These are phyloP conservation scores for Nigrospora osmanthi DNA, from an alignment of 2,329 filamentous ascomycete genomes.

Conservation along the genomic window DNA sequence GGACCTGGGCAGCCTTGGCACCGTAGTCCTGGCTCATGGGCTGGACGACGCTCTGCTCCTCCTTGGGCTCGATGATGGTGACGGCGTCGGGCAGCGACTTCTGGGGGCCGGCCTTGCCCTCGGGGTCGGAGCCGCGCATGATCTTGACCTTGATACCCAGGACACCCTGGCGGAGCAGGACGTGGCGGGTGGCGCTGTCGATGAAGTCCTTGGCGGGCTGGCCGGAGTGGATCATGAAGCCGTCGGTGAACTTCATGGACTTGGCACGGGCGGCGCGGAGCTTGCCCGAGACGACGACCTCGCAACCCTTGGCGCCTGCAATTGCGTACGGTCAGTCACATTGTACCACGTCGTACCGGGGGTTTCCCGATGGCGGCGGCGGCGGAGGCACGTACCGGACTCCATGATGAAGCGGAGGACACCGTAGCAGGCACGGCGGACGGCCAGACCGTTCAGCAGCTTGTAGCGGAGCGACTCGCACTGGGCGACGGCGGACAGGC, in stretches of 20 bases:
- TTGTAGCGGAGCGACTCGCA: constrained; percentile 99
- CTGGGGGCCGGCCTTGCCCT: constrained; percentile 96
- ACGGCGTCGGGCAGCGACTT: constrained; percentile 97
- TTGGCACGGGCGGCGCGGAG: constrained; percentile 98
- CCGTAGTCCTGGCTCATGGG: constrained; percentile 98
- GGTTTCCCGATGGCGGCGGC: too few species aligned
- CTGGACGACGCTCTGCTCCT: constrained; percentile 91
- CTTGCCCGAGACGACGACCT: constrained; percentile 99
- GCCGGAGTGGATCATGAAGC: constrained; percentile 99
- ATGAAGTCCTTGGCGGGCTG: constrained; percentile 99
- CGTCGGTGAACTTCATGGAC: constrained; percentile 99
- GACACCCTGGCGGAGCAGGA: constrained; percentile 98
- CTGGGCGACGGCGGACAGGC: constrained; percentile 98
- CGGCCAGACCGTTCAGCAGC: constrained; percentile 98
- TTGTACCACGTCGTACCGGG: too few species aligned
- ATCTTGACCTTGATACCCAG: constrained; percentile 99
- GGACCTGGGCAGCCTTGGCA: constrained; percentile 67
- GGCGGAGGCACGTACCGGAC: constrained; percentile 40
- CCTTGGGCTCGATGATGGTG: constrained; percentile 99
- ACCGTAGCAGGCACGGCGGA: constrained; percentile 99
- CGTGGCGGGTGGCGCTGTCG: constrained; percentile 96
- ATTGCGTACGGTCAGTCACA: too few species aligned
- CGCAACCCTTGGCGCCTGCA: constrained; percentile 87
- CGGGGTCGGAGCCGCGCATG: constrained; percentile 98
- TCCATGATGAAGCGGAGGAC: constrained; percentile 99